Evolutionary conservation across 257 asterid species (phyloP), one percentile per base, ranked within the genome.

Genomic region (Handroanthus guayacan): DNA sequence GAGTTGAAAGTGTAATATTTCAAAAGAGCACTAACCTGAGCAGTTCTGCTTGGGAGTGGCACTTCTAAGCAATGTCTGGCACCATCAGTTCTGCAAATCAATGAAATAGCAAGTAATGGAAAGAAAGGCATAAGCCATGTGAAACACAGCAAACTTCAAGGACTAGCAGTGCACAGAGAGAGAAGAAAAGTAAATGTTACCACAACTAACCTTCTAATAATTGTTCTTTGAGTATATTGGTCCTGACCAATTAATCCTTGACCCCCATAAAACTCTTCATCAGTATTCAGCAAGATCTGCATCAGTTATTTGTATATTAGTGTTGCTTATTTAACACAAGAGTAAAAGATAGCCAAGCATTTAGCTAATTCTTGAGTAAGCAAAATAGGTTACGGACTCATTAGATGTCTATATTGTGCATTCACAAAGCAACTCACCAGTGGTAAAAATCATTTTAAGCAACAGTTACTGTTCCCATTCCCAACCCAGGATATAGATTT

Each of bases 11-110:
- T 66, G 31, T 16, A 18, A 10, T 38, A 79, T 76, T 57, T 78
- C 41, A 41, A 12, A 71, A 47, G 57, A 48, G 39, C 74, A 57
- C 92, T 64, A 60, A 95, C 97, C 98, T 92, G 99, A 71, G 97
- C 97, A 63, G 94, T 92, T 90, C 98, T 87, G 80, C 94, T 87
- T 51, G 98, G 99, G 67, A 95, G 83, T 71, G 80, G 83, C 76
- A 95, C 84, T 74, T 95, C 97, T 83, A 95, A 78, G 88, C 95
- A 88, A 80, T 66, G 83, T 69, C 93, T 86, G 80, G 85, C 67
- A 71, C 98, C 96, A 79, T 91, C 98, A 76, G 82, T 82, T 83
- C 99, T 95, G 89, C 84, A 83, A 72, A 25, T 51, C 61, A 75
- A 73, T 57, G 38, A 72, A 62, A 76, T 39, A 60, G 65, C 58